A percentile compares a stretch with the other conserved stretches of the same genome.
Conservation (phyloP, 1,284 basidiomycete species). For the Sphaerobolus stellatus region DNA sequence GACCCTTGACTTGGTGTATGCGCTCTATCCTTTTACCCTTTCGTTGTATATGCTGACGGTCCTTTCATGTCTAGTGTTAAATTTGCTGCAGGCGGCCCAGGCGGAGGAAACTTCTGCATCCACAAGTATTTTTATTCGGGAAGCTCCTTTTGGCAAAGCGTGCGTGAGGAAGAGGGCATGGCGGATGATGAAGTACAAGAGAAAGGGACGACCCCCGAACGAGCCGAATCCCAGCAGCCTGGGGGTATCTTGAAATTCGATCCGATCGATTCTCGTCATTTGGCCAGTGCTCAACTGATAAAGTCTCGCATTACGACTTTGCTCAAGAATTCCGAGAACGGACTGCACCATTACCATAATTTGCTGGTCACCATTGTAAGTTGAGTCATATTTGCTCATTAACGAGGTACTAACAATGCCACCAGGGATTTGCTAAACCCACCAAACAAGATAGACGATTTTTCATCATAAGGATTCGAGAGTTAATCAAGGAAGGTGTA, state of each 20-base stretch:
- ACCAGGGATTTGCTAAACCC: conserved; percentile 69
- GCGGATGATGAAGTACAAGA: conserved; percentile 34
- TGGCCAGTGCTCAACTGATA: conserved; percentile 69
- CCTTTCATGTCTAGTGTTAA: conserved; percentile 52
- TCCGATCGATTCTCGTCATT: conserved; percentile 70
- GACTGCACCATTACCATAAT: conserved; percentile 67
- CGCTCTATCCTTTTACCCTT: conserved; percentile 11
- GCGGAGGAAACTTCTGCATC: conserved; percentile 64
- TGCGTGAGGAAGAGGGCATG: conserved; percentile 62
- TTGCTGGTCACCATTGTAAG: conserved; percentile 68
- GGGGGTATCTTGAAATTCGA: conserved; percentile 50
- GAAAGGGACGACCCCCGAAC: conserved; percentile 23
- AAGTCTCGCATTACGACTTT: conserved; percentile 66
- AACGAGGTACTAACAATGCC: conserved; percentile 3
- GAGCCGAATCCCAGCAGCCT: conserved; percentile 37
- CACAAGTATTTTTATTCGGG: conserved; percentile 78
- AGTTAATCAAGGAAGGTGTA: conserved; percentile 65
- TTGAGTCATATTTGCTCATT: conserved; percentile 3
- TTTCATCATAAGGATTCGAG: conserved; percentile 68
- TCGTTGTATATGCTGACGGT: neutral
- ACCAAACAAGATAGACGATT: conserved; percentile 73
- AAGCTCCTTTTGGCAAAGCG: conserved; percentile 66
- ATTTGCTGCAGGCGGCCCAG: conserved; percentile 71
- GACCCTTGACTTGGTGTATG: conserved; percentile 73
- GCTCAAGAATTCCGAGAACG: conserved; percentile 62